Base-by-base conservation (phyloP, 352 stramenopile species). In the Phytophthora palmivora region DNA sequence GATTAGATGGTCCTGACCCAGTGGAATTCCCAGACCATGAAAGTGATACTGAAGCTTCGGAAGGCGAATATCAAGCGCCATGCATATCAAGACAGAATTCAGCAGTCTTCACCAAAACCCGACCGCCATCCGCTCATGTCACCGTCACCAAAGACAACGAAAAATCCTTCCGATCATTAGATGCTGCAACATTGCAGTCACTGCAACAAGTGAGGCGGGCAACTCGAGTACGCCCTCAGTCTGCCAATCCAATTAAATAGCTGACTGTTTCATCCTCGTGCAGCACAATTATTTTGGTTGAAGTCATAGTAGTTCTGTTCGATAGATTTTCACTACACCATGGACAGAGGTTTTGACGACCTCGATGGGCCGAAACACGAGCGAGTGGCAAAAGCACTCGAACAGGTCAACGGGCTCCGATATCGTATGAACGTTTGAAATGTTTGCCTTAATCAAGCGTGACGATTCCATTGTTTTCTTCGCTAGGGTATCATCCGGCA, bases 361-460 rank as follows among this genome's bases (percentile, higher is more conserved):
- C 46, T 71, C 4, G 36, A 64, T 38, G 49, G n/a, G 18, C 45
- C 58, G 12, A 85, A 88, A 55, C 83, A 92, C 47, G 70, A 82
- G 51, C 80, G 83, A 38, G 83, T 92, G 26, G 59, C 63, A 22
- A 79, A 78, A 41, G 83, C 81, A 22, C 78, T 92, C 11, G 80
- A 89, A 53, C 83, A 92, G 56, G 72, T 89, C 67, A 92, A 92
- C 44, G 78, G 67, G 0, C 57, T 92, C 3, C 74, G 74, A 64
- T 90, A 92, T 51, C 77, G 83, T 91, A 67, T 22, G 73, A 19
- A 22, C 50, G 11, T 8, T 46, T 34, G 33, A n/a, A 37, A 28
- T n/a, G 14, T 21, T 38, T 26, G 24, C 22, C 2, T 9, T 14
- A 28, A 56, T 38, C 30, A 30, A 44, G 21, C 7, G 14, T 58